Conservation (phyloP, 106 monocot genomes). For the Acanthochlamys bracteata region DNA sequence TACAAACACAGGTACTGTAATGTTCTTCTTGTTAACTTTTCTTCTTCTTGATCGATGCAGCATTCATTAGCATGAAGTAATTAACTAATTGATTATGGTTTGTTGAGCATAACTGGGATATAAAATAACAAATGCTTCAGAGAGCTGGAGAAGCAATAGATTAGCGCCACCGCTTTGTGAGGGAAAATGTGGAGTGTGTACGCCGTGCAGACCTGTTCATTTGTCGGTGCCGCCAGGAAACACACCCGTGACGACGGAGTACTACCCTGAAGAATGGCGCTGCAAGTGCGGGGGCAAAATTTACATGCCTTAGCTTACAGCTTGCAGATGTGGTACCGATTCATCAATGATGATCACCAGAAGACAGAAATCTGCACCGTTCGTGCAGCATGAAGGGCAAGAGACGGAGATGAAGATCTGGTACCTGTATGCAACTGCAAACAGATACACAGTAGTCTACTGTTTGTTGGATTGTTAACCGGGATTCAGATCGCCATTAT, state of each 20-base stretch:
- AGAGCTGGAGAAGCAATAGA: constrained; percentile 12
- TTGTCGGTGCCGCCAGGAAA: constrained; percentile 40
- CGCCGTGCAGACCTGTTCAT: constrained; percentile 48
- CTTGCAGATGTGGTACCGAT: background rate
- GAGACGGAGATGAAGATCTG: background rate
- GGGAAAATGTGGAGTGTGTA: constrained; percentile 44
- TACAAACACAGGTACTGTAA: too few species aligned
- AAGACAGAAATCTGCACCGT: background rate
- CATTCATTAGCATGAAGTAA: too few species aligned
- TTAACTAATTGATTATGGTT: too few species aligned
- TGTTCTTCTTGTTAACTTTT: too few species aligned
- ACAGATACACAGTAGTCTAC: too few species aligned
- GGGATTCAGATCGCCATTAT: background rate
- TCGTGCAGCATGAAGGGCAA: background rate
- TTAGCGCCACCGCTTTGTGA: constrained; percentile 48
- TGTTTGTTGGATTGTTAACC: too few species aligned
- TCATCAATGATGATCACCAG: background rate
- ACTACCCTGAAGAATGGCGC: constrained; percentile 60
- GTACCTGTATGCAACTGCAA: background rate
- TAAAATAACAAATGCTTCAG: too few species aligned
- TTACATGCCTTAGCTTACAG: constrained; percentile 32
- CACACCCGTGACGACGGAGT: constrained; percentile 38
- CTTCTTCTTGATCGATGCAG: too few species aligned
- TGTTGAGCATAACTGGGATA: too few species aligned
- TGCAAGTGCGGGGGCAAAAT: constrained; percentile 51